Evolutionary conservation across 73 alveolate species (phyloP).

Genomic region (Stentor roeselii): DNA sequence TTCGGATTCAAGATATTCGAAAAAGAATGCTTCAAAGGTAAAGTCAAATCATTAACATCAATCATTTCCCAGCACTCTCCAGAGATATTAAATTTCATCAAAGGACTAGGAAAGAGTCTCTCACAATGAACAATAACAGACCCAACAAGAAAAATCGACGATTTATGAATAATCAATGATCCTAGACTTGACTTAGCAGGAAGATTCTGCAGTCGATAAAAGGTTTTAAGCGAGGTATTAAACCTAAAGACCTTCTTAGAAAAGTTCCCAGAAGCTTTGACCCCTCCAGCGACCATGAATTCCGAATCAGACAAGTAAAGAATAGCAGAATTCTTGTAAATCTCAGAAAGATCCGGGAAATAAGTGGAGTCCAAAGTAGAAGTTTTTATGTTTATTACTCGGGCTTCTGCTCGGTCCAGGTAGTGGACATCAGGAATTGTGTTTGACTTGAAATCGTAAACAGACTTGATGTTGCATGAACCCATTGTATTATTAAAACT

Average conservation of each 20-base stretch:
- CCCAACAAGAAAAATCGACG: not conserved
- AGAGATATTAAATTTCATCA: too few species aligned
- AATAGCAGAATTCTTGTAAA: not conserved
- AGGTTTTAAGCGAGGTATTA: not conserved
- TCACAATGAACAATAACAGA: not conserved
- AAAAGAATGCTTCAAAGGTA: not conserved
- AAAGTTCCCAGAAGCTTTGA: not conserved
- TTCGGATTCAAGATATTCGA: not conserved
- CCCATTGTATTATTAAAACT: not conserved
- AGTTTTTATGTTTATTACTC: not conserved
- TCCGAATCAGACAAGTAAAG: not conserved
- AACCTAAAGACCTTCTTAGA: not conserved
- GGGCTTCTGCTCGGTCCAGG: not conserved
- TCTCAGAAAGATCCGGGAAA: not conserved
- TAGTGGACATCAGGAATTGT: not conserved
- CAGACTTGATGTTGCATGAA: not conserved
- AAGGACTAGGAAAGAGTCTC: not conserved
- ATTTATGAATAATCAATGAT: too few species aligned
- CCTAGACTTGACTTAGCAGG: not conserved
- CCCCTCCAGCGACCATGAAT: not conserved
- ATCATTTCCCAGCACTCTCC: not conserved
- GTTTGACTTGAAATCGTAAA: not conserved
- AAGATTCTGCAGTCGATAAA: not conserved
- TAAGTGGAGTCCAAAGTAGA: too few species aligned
- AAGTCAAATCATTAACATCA: not conserved